phyloP scores from a whole-genome alignment of 129 eudicot genomes.

The Smallanthus sonchifolius region DNA sequence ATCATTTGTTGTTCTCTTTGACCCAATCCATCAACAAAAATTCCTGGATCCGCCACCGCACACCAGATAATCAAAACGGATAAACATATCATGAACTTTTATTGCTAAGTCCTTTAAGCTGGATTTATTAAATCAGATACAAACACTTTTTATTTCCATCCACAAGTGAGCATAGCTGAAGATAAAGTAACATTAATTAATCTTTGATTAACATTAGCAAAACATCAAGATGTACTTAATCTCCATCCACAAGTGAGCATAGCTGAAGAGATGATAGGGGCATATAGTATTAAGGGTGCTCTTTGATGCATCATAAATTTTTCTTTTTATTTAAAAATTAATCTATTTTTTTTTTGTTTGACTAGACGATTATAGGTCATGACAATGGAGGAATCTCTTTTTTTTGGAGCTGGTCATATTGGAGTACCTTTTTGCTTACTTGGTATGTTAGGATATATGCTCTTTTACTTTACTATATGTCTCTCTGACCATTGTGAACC shows the following conservation, averaged over 20 bases:
- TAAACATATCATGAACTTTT: no score
- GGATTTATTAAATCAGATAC: no score
- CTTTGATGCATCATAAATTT: slow-evolving; percentile 2
- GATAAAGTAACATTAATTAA: neutral
- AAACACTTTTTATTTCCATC: no score
- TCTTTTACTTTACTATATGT: neutral
- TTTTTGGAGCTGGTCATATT: slow-evolving; percentile 97
- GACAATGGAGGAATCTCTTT: slow-evolving; percentile 77
- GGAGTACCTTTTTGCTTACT: slow-evolving; percentile 94
- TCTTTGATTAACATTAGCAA: neutral
- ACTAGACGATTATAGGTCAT: slow-evolving; percentile 72
- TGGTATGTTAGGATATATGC: slow-evolving; percentile 50
- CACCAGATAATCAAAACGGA: no score
- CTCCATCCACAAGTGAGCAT: neutral
- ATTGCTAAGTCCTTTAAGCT: no score
- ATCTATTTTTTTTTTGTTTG: slow-evolving; percentile 22
- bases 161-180: no score
- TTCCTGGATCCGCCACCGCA: no score
- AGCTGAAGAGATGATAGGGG: neutral
- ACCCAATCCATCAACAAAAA: no score
- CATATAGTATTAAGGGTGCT: neutral
- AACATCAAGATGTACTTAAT: neutral
- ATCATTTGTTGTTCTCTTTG: no score
- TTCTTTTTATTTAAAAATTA: neutral
- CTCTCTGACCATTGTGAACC: neutral